These are phyloP conservation scores for Pseudocercospora pini-densiflorae DNA, from an alignment of 2,329 filamentous ascomycete species.

Conservation along the genomic window DNA sequence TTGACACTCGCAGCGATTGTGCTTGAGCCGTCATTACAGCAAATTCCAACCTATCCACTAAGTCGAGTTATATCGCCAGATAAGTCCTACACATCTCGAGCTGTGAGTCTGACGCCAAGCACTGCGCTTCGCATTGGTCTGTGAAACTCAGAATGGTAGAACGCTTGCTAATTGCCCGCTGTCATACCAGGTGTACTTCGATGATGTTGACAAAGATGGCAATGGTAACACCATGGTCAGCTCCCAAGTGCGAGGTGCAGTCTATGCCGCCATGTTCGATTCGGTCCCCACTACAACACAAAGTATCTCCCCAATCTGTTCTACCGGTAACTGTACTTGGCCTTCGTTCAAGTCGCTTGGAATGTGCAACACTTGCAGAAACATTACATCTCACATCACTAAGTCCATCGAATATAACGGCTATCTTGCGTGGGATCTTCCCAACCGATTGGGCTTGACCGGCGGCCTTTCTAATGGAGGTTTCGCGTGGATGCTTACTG, in stretches of 20 bases:
- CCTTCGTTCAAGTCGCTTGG: slow-evolving; percentile 20
- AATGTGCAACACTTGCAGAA: slow-evolving; percentile 24
- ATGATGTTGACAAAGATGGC: not conserved
- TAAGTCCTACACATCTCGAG: slow-evolving; percentile 1
- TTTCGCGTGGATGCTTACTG: not conserved
- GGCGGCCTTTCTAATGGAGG: not conserved
- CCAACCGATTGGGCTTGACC: not conserved
- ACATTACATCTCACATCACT: slow-evolving; percentile 7
- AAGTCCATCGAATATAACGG: not conserved
- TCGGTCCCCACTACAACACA: not conserved
- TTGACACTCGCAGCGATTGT: slow-evolving; percentile 19
- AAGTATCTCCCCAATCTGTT: slow-evolving; percentile 8
- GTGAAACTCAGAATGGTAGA: too few relatives aligned
- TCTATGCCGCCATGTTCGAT: slow-evolving; percentile 16
- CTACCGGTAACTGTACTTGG: slow-evolving; percentile 29
- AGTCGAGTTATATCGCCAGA: not conserved
- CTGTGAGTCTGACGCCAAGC: not conserved
- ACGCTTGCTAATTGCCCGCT: too few relatives aligned
- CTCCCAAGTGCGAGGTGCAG: slow-evolving; percentile 13
- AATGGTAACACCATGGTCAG: not conserved
- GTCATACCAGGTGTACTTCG: not conserved
- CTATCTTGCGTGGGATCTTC: not conserved
- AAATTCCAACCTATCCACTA: slow-evolving; percentile 16
- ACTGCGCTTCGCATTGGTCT: too few relatives aligned
- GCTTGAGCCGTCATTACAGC: slow-evolving; percentile 21